Percentiles rank a stretch among this genome's conserved stretches.
These are phyloP conservation scores for Pulveroboletus sp. DNA, from an alignment of 768 basidiomycete species.

Conservation along the genomic window DNA sequence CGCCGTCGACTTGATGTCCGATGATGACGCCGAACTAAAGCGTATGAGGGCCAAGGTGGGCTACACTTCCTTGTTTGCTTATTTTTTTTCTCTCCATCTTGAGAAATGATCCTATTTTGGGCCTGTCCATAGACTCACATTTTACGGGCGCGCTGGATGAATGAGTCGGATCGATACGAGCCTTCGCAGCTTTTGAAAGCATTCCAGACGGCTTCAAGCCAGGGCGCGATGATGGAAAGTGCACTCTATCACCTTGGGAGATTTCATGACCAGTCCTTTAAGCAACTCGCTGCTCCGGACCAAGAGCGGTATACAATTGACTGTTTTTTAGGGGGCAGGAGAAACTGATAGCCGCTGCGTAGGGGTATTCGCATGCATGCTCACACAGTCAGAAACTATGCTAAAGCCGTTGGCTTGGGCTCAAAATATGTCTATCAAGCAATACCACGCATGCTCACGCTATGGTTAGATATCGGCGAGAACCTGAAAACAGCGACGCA, in stretches of 20 bases:
- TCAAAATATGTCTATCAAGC: conserved; percentile 97
- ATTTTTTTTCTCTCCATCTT: neutral
- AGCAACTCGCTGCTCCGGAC: conserved; percentile 44
- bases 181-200: conserved; percentile 53
- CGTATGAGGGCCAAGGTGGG: conserved; percentile 68
- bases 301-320: conserved; percentile 48
- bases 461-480: conserved; percentile 94
- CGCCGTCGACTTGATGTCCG: conserved; percentile 51
- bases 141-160: conserved; percentile 88
- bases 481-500: conserved; percentile 20
- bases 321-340: neutral
- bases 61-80: neutral
- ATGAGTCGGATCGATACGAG: conserved; percentile 81
- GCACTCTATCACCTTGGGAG: conserved; percentile 82
- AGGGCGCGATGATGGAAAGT: conserved; percentile 69
- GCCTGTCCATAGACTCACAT: conserved; percentile 54
- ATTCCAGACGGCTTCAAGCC: conserved; percentile 47
- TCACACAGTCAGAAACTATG: conserved; percentile 62
- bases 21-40: conserved; percentile 46
- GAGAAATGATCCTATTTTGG: neutral
- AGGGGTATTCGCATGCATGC: conserved; percentile 64
- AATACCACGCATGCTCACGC: conserved; percentile 85
- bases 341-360: neutral
- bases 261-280: conserved; percentile 79
- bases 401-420: conserved; percentile 68